Evolutionary conservation across 306 rosid species (phyloP).

Genomic region (Casuarina cunninghamiana): DNA sequence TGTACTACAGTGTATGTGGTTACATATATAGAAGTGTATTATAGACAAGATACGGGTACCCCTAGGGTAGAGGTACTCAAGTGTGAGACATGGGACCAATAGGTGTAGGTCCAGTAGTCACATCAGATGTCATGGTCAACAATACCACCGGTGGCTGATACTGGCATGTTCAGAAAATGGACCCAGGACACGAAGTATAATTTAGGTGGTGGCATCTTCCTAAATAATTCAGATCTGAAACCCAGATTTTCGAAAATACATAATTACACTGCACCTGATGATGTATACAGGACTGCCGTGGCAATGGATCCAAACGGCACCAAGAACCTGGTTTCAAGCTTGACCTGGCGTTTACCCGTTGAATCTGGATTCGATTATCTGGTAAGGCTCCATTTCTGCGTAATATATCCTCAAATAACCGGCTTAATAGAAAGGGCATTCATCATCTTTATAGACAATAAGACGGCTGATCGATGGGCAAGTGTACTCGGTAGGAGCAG

Average conservation of each 20-base stretch:
- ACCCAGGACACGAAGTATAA: background rate
- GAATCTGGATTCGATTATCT: conserved; percentile 51
- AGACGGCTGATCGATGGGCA: background rate
- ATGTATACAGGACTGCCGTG: conserved; percentile 21
- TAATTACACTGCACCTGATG: conserved; percentile 30
- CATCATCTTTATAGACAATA: background rate
- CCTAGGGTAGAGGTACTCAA: too few relatives aligned
- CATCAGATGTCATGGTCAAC: too few relatives aligned
- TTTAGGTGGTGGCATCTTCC: background rate
- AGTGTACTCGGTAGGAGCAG: background rate
- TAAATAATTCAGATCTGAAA: background rate
- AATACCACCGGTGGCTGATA: conserved; percentile 32
- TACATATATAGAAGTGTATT: too few relatives aligned
- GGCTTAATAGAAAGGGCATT: background rate
- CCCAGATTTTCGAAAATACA: background rate
- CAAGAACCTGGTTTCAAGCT: conserved; percentile 25
- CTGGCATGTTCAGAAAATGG: conserved; percentile 42
- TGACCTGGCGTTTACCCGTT: conserved; percentile 37
- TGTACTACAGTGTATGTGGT: too few relatives aligned
- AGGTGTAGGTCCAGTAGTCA: too few relatives aligned
- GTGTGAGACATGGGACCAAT: too few relatives aligned
- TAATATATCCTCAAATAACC: rapidly evolving
- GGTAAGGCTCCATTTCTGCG: conserved; percentile 39
- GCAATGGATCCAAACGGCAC: background rate
- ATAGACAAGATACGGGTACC: too few relatives aligned